Conservation (phyloP, 1,284 basidiomycete species). For the Trichosporon faecale region DNA sequence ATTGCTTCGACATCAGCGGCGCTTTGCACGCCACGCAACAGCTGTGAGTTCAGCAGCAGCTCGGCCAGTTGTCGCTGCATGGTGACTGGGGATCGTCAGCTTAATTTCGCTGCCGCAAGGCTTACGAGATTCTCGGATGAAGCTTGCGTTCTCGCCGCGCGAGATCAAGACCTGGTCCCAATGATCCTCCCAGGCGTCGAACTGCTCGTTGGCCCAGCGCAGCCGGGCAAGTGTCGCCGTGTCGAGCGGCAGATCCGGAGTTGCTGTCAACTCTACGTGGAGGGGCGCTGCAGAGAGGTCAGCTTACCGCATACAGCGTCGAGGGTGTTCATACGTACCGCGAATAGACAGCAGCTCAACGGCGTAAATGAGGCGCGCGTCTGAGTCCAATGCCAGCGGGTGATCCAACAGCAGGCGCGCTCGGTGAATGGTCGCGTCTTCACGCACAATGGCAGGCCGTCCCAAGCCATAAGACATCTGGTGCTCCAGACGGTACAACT, state of each 20-base stretch:
- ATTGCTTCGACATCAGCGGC: constrained; percentile 28
- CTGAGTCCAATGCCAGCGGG: constrained; percentile 79
- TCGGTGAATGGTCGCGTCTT: constrained; percentile 76
- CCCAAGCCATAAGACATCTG: constrained; percentile 88
- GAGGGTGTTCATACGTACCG: neutral
- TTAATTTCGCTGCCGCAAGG: neutral
- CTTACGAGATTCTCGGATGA: constrained; percentile 28
- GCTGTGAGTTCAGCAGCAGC: constrained; percentile 34
- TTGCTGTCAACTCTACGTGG: constrained; percentile 27
- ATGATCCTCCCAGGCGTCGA: constrained; percentile 34
- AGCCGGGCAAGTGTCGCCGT: constrained; percentile 29
- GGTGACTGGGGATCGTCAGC: constrained; percentile 11
- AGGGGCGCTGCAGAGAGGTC: constrained; percentile 20
- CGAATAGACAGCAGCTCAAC: constrained; percentile 42
- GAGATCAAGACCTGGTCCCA: constrained; percentile 30
- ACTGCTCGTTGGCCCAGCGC: constrained; percentile 33
- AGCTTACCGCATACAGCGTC: neutral
- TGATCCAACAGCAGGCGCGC: constrained; percentile 71
- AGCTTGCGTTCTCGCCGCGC: constrained; percentile 11
- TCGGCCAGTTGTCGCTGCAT: constrained; percentile 24
- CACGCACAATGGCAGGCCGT: constrained; percentile 77
- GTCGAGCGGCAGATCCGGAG: constrained; percentile 28
- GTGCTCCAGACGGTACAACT: constrained; percentile 77
- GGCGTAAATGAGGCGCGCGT: constrained; percentile 83
- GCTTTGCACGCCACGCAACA: constrained; percentile 29